A percentile compares a stretch with the other conserved stretches of the same genome.
phyloP scores from a whole-genome alignment of 1,139 yeast species.

The Pichia sp. region DNA sequence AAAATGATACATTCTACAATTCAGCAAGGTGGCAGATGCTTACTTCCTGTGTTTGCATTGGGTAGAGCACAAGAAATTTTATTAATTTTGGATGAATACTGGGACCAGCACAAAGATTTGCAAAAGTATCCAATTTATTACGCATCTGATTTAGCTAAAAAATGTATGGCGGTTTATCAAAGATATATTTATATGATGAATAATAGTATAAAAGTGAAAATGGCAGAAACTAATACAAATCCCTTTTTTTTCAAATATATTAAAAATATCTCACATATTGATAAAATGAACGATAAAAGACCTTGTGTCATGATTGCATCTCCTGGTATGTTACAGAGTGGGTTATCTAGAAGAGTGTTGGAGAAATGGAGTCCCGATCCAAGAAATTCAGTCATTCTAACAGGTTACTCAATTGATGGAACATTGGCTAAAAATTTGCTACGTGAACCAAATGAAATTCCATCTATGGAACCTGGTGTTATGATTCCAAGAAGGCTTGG shows the following conservation, averaged over 20 bases:
- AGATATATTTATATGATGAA: slow-evolving; percentile 97
- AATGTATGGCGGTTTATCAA: slow-evolving; percentile 96
- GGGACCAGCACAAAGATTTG: slow-evolving; percentile 79
- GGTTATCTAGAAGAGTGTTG: slow-evolving; percentile 81
- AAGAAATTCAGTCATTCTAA: slow-evolving; percentile 75
- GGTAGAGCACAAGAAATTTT: slow-evolving; percentile 95
- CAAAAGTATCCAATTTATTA: slow-evolving; percentile 79
- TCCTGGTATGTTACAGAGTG: slow-evolving; percentile 97
- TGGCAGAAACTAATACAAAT: slow-evolving; percentile 68
- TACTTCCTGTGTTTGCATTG: slow-evolving; percentile 90
- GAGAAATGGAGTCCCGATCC: slow-evolving; percentile 98
- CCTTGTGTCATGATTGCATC: slow-evolving; percentile 96
- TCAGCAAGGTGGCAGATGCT: slow-evolving; percentile 82
- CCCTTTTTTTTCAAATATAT: slow-evolving; percentile 89
- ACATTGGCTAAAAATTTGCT: slow-evolving; percentile 90
- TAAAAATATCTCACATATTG: slow-evolving; percentile 71
- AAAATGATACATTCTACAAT: slow-evolving; percentile 79
- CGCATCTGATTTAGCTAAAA: slow-evolving; percentile 89
- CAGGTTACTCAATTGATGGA: slow-evolving; percentile 98
- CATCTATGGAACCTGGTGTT: slow-evolving; percentile 69
- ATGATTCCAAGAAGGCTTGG: slow-evolving; percentile 80
- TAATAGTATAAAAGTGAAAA: slow-evolving; percentile 73
- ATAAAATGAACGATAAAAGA: slow-evolving; percentile 84
- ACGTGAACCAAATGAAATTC: slow-evolving; percentile 84
- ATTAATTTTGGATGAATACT: slow-evolving; percentile 86